Evolutionary conservation across 495 filamentous ascomycete genomes (phyloP), one percentile per base, ranked within the genome.

Genomic region (Hyaloscypha bicolor): DNA sequence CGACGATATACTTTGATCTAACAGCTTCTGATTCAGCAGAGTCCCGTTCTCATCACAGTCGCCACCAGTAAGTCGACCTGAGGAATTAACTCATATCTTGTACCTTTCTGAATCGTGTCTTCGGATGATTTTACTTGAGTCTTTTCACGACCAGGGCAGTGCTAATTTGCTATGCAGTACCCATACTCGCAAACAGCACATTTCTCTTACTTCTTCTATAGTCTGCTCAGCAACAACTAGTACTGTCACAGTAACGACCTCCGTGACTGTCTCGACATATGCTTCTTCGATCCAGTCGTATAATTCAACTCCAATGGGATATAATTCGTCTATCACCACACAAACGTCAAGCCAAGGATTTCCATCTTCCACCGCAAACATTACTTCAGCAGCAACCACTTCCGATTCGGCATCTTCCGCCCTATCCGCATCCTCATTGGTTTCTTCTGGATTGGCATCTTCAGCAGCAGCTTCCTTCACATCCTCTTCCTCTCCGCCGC

Each of bases 171-270:
- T 19, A 19, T 12, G 11, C 42, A 48, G 42, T 19, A 48, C 9
- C 16, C 42, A 48, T 12, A 37, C 35, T 25, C 25, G 25, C 42
- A 48, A 48, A 12, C 53, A 56, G 5, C 53, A 56, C 53, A 56
- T 56, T 48, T 48, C 42, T 19, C 42, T 48, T 14, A 48, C 42
- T 48, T 48, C 53, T n/a, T 56, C 58, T 6, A 53, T 29, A n/a
- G 16, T 29, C 14, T 35, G 19, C 21, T 55, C 22, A 37, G 11
- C 57, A 48, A 21, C 11, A 67, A 65, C 66, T 16, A 63, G 51
- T 21, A 52, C 65, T 31, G 70, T 63, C 16, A 75, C 69, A 22
- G 32, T 75, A 1, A 75, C 71, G 12, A 56, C 68, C 37, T 73
- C 62, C 25, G 19, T 67, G 31, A 68, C 71, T 32, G 61, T 69